Base-by-base conservation (phyloP, 2,329 filamentous ascomycete species). In the Trichoderma sp. region DNA sequence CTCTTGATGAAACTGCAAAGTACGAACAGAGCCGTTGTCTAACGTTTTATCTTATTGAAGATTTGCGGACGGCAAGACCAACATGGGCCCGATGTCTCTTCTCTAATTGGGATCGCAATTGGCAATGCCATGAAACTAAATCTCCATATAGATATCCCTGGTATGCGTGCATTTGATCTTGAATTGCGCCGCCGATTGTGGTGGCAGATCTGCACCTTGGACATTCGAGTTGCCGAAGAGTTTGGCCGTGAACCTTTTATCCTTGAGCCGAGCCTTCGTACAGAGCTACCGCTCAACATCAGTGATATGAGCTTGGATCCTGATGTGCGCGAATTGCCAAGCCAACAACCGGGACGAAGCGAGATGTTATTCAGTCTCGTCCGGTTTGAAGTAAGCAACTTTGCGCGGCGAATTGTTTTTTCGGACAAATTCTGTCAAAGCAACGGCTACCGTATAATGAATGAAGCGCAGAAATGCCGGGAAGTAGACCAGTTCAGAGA, bases 161-260 rank as follows among this genome's bases (percentile, higher is more conserved):
- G 80, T 79, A 30, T 81, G 87, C 6, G 82, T 3, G 82, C 86
- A 0, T 86, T 88, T 71, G 84, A 88, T 68, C 81, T 85, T 15
- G 87, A 88, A 74, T 84, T 87, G 77, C 81, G 86, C 2, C 82
- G 86, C 50, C 80, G 86, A 23, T 77, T 88, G 7, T 88, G 86
- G 85, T 88, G 86, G 85, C 84, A 85, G 68, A 81, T 88, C 5
- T 85, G 82, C 73, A 81, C 84, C 12, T 78, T 86, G 3, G 85
- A 87, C 74, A 80, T 82, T 13, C 79, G 85, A 58, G 82, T 85
- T 6, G 84, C 85, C 7, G 86, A 89, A 75, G 87, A 88, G 71
- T 85, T 88, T 74, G 87, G 87, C 2, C 61, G 74, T 47, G 70
- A 74, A 15, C 73, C 73, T 34, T 62, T 17, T 7, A 69, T 75